Percentiles rank a stretch among this genome's conserved stretches.
Conservation (phyloP, 2,329 filamentous ascomycete species). For the Sphaerulina musiva region DNA sequence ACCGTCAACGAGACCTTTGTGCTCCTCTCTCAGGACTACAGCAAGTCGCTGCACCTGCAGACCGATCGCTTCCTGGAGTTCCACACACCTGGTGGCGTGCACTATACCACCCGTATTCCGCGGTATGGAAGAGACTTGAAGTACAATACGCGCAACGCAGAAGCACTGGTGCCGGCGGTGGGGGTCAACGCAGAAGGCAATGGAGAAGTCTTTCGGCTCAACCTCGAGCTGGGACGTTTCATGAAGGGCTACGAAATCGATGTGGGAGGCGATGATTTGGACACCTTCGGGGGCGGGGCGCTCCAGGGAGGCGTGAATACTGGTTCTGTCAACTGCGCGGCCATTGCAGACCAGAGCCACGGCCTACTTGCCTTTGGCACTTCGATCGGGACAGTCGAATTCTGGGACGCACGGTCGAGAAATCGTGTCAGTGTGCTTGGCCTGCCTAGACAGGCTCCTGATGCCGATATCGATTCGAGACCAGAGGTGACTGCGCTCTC, state of each 20-base stretch:
- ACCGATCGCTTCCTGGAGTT: conserved; percentile 87
- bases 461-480: conserved; percentile 32
- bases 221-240: conserved; percentile 84
- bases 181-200: conserved; percentile 78
- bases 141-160: conserved; percentile 74
- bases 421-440: conserved; percentile 72
- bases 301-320: conserved; percentile 81
- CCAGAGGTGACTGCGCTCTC: conserved; percentile 77
- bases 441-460: conserved; percentile 36
- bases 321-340: conserved; percentile 78
- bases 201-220: conserved; percentile 88
- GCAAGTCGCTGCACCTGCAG: conserved; percentile 90
- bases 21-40: conserved; percentile 82
- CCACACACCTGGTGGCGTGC: conserved; percentile 79
- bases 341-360: conserved; percentile 82
- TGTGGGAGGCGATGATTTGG: conserved; percentile 74
- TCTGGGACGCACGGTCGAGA: conserved; percentile 86
- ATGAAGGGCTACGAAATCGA: conserved; percentile 92
- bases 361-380: conserved; percentile 91
- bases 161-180: conserved; percentile 80
- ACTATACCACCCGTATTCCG: conserved; percentile 83
- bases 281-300: conserved; percentile 59
- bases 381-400: conserved; percentile 88
- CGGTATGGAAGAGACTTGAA: conserved; percentile 85
- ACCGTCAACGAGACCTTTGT: conserved; percentile 87